Base-by-base conservation (phyloP, 2,329 filamentous ascomycete species). In the Ophiosphaerella herpotricha region DNA sequence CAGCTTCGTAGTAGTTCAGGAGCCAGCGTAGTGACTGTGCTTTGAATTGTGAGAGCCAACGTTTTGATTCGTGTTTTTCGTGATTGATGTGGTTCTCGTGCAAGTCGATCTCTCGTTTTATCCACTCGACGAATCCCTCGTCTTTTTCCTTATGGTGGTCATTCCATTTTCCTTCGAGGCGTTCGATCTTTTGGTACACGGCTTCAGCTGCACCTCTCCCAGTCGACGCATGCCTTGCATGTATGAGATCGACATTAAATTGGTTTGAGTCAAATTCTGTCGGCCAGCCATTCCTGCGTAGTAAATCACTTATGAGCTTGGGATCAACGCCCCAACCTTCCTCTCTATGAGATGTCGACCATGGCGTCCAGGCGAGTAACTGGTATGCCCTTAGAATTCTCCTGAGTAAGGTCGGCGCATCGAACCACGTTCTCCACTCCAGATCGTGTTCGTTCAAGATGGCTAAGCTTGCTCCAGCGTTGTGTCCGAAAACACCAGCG, bases 181-280 rank as follows among this genome's bases (percentile, higher is more conserved):
- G 13, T 29, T 43, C 35, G 16, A 53, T 41, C 11, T 23, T 23
- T 26, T 42, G 44, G 16, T 39, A 32, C 4, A 41, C 41, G 9
- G 18, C 45, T 21, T 50, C 38, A 5, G 52, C 54, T 8, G 43
- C 21, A 8, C 55, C 54, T 37, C 32, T 29, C 11, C 21, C 34
- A 12, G 47, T 38, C 2, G 43, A 45, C 16, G 41, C 41, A 29
- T 57, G 43, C 29, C 48, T 48, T 12, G 45, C 47, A 13, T 54
- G 55, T 16, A 57, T 57, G 6, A 61, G 46, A 7, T 61, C 54
- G 2, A 43, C 46, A 7, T 54, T 54, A 43, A 57, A 59, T 11
- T 50, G 49, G 11, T 21, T 21, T 21, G 18, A 21, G 18, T 21
- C 18, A 21, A 21, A 21, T 21, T 21, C 18, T 21, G 18, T 21